Evolutionary conservation across 257 asterid species (phyloP), one percentile per base, ranked within the genome.

Genomic region (Parsonsia alboflavescens): DNA sequence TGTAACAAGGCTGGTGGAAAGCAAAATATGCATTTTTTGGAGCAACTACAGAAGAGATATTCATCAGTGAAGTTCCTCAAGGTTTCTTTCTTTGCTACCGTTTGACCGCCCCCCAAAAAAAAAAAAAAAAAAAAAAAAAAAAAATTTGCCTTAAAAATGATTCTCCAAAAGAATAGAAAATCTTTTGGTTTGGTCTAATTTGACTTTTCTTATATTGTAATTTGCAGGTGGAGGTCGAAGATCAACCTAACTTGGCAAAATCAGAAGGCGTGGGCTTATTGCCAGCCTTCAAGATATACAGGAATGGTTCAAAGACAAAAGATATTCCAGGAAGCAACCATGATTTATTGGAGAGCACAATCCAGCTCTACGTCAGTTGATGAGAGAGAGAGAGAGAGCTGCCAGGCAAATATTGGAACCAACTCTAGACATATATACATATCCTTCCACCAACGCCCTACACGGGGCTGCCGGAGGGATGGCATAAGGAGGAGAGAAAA

Each of bases 161-260:
- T 28, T 28, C 44, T 62, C n/a, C 44, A 11, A 26, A 1, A 13
- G 39, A 33, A 33, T 33, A 33, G 39, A 42, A 46, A 46, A 46
- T 10, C 50, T 7, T 46, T 46, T 46, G 9, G 2, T 46, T 9
- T 46, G 9, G 50, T 46, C 10, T 10, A 33, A 33, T 17, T 72
- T 2, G 45, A 16, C 48, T 13, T 15, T 26, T 7, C 9, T 42
- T 42, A 42, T 42, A 7, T 42, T 42, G 3, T 33, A 33, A 3
- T 33, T 33, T 84, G 76, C 42, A 88, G 90, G 93, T 88, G 73
- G 89, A 86, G 62, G 85, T 84, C 36, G 93, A 88, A 59, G 93
- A 86, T 52, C 81, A 84, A 45, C 88, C 90, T 39, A 80, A 80
- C 10, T 4, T 88, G 19, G 83, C 78, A 33, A 82, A 80, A 79